phyloP scores from a whole-genome alignment of 2,329 filamentous ascomycete species.

The Colletotrichum cereale region DNA sequence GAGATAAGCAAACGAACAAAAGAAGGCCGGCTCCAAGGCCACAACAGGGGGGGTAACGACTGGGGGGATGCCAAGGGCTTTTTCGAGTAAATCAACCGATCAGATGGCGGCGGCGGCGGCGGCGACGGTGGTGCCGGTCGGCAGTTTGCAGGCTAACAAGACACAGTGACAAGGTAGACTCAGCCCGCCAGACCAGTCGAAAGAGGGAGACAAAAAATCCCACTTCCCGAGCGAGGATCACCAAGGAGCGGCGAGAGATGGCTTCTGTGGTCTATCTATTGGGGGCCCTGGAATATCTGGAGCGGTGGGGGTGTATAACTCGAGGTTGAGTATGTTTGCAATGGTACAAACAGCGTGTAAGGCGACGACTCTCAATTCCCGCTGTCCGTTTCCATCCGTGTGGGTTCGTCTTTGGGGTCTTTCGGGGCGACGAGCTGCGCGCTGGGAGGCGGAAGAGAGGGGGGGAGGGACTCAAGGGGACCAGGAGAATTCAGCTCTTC shows the following conservation, averaged over 20 bases:
- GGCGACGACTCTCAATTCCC: background rate
- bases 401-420: slow-evolving; percentile 16
- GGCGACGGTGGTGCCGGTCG: slow-evolving; percentile 36
- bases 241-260: slow-evolving; percentile 10
- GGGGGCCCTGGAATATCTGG: slow-evolving; percentile 1
- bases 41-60: slow-evolving; percentile 24
- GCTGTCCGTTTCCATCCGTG: slow-evolving; percentile 10
- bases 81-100: slow-evolving; percentile 33
- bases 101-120: slow-evolving; percentile 36
- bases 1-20: slow-evolving; percentile 37
- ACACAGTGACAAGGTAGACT: slow-evolving; percentile 27
- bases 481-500: slow-evolving; percentile 23
- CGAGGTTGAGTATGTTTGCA: background rate
- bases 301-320: background rate
- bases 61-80: slow-evolving; percentile 38
- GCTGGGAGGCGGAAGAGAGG: slow-evolving; percentile 7
- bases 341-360: background rate
- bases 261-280: background rate
- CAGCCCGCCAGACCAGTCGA: slow-evolving; percentile 21
- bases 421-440: slow-evolving; percentile 16
- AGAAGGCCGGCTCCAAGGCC: slow-evolving; percentile 38
- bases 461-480: slow-evolving; percentile 16
- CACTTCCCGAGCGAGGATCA: slow-evolving; percentile 30
- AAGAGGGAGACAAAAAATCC: slow-evolving; percentile 1
- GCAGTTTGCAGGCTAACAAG: slow-evolving; percentile 36